These are phyloP conservation scores for Tuber calosporum DNA, from an alignment of 495 filamentous ascomycete species.

Conservation along the genomic window DNA sequence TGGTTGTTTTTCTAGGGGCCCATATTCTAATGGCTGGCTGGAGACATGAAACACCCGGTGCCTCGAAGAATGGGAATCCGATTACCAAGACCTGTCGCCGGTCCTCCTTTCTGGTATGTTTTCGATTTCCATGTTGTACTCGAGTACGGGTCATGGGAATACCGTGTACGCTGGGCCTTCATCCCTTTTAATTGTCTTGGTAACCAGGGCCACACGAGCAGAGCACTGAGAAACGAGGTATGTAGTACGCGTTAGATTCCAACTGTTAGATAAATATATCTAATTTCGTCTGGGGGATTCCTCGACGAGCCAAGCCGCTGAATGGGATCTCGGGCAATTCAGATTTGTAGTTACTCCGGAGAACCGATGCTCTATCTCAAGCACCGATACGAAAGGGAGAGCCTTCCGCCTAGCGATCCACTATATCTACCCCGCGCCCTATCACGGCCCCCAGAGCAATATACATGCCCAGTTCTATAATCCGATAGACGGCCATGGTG, in stretches of 20 bases:
- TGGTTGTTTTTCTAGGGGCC: conserved; percentile 13
- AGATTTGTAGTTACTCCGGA: not conserved
- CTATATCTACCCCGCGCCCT: not conserved
- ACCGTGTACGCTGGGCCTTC: not conserved
- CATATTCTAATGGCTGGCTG: conserved; percentile 19
- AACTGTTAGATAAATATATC: not conserved
- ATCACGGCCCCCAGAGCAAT: not conserved
- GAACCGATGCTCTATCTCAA: not conserved
- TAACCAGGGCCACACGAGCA: not conserved
- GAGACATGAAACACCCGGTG: conserved; percentile 37
- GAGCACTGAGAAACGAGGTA: not conserved
- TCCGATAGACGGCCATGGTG: not conserved
- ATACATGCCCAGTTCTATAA: not conserved
- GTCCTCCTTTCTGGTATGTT: not conserved
- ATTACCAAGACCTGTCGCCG: not conserved
- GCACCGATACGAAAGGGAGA: not conserved
- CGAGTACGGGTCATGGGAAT: not conserved
- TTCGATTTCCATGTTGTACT: not conserved
- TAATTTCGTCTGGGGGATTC: not conserved
- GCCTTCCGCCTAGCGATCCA: not conserved
- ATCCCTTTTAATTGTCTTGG: not conserved
- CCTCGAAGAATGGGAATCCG: conserved; percentile 16
- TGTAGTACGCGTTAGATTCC: not conserved
- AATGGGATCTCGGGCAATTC: not conserved
- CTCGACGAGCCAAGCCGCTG: not conserved